A percentile compares a stretch with the other conserved stretches of the same genome.
Conservation (phyloP, 169 alveolate genomes). For the Babesia ovata region DNA sequence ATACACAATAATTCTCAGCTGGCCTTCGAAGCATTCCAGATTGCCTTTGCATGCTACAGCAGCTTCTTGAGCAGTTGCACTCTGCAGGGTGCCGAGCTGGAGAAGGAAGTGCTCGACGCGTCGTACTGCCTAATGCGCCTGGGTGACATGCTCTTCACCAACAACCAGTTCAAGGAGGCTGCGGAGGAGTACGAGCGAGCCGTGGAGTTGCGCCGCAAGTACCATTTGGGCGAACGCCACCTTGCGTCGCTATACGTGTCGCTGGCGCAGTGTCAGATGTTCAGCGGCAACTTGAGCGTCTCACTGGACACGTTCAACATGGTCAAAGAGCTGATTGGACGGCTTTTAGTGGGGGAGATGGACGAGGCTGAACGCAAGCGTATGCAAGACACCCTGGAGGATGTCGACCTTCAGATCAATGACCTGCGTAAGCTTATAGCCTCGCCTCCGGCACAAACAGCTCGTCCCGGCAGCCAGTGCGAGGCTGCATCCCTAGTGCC, state of each 20-base stretch:
- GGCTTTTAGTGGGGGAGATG: slow-evolving; percentile 25
- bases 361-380: slow-evolving; percentile 23
- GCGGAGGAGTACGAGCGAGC: slow-evolving; percentile 60
- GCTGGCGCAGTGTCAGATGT: slow-evolving; percentile 68
- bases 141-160: slow-evolving; percentile 66
- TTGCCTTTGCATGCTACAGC: slow-evolving; percentile 47
- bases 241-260: slow-evolving; percentile 63
- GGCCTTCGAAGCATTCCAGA: slow-evolving; percentile 66
- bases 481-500: slow-evolving; percentile 63
- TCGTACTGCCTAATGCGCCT: slow-evolving; percentile 65
- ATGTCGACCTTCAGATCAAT: slow-evolving; percentile 48
- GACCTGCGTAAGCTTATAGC: slow-evolving; percentile 56
- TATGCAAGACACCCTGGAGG: slow-evolving; percentile 57
- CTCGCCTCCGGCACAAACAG: slow-evolving; percentile 2
- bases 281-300: slow-evolving; percentile 47
- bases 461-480: slow-evolving; percentile 60
- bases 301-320: slow-evolving; percentile 37
- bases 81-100: slow-evolving; percentile 22
- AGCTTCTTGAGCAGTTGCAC: slow-evolving; percentile 2
- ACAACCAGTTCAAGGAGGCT: slow-evolving; percentile 65
- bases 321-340: slow-evolving; percentile 26
- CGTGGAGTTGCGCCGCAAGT: slow-evolving; percentile 49
- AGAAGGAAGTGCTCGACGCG: slow-evolving; percentile 61
- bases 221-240: slow-evolving; percentile 33
- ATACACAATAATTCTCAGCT: slow-evolving; percentile 14